phyloP scores from a whole-genome alignment of 2,329 filamentous ascomycete genomes.

The Sarocladium oryzae region DNA sequence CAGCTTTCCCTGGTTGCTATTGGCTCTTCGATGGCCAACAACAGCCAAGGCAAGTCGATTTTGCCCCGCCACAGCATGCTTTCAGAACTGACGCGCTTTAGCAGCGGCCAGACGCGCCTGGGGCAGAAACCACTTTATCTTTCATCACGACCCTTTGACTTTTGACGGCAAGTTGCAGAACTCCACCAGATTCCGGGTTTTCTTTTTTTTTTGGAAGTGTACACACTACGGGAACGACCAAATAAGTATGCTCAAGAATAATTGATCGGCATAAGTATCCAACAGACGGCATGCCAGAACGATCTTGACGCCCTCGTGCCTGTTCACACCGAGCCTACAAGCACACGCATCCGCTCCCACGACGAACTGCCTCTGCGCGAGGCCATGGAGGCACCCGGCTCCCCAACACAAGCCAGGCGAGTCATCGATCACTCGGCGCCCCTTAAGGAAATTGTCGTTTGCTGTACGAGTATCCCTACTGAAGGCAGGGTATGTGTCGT shows the following conservation, averaged over 20 bases:
- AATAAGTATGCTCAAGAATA: no score
- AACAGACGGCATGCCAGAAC: background rate
- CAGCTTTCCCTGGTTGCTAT: background rate
- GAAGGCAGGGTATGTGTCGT: constrained; percentile 62
- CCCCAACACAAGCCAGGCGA: constrained; percentile 10
- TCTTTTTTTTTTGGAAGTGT: no score
- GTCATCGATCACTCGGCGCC: constrained; percentile 54
- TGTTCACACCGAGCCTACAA: background rate
- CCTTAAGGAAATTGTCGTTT: constrained; percentile 68
- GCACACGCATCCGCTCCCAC: background rate
- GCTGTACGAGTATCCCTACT: constrained; percentile 78
- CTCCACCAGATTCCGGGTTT: background rate
- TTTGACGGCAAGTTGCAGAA: background rate
- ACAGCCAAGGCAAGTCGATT: background rate
- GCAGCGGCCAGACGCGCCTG: background rate
- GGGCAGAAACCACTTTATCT: constrained; percentile 5
- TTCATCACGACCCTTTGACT: background rate
- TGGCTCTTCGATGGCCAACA: background rate
- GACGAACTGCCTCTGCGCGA: background rate
- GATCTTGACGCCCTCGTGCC: background rate
- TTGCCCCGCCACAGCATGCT: no score
- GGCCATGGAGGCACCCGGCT: constrained; percentile 3
- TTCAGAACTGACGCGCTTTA: constrained; percentile 1
- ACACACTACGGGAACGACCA: background rate
- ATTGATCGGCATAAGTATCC: no score